Base-by-base conservation (phyloP, 768 basidiomycete genomes). In the Multifurca ochricompacta region DNA sequence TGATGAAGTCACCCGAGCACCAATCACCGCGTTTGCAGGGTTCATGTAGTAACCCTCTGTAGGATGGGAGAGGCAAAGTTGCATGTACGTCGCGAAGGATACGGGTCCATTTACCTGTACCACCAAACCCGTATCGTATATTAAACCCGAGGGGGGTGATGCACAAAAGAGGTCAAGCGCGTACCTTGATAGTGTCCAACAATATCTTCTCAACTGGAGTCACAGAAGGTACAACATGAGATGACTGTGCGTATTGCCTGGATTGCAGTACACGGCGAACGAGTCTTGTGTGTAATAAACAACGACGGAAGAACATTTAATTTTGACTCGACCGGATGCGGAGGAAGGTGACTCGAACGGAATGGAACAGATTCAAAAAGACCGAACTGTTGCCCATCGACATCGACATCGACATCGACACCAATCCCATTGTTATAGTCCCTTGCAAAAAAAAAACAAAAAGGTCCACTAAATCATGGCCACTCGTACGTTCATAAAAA, bases 1-100 rank as follows among this genome's bases (percentile, higher is more conserved):
- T 99, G 19, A 88, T 86, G 65, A 98, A 99, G 72, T 99, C 96
- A 5, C 96, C 96, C 76, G 74, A 0, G 80, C 59, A 11, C 96
- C 96, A 63, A 99, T 91, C 3, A 98, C 85, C 39, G 80, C 75
- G 53, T 88, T 76, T 13, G 74, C 63, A 0, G 79, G 69, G 34
- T 82, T 85, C 74, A 87, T 90, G 73, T 98, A 98, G 70, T 98
- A 99, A 1, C 96, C 96, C 50, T 91, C 74, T 0, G 79, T 85
- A 1, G 94, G 92, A 70, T 97, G 94, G 0, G 84, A 78, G 4
- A 98, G 79, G 60, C 91, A 94, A 60, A 89, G 77, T 61, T 88
- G 85, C 86, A 96, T 96, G 73, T 95, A 98, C 1, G 81, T 81
- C 44, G 94, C 77, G 62, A 93, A 80, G 0, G 93, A 81, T 46